Percentiles rank a stretch among this genome's conserved stretches.
These are phyloP conservation scores for Farysia itapuensis DNA, from an alignment of 1,284 basidiomycete species.

Conservation along the genomic window DNA sequence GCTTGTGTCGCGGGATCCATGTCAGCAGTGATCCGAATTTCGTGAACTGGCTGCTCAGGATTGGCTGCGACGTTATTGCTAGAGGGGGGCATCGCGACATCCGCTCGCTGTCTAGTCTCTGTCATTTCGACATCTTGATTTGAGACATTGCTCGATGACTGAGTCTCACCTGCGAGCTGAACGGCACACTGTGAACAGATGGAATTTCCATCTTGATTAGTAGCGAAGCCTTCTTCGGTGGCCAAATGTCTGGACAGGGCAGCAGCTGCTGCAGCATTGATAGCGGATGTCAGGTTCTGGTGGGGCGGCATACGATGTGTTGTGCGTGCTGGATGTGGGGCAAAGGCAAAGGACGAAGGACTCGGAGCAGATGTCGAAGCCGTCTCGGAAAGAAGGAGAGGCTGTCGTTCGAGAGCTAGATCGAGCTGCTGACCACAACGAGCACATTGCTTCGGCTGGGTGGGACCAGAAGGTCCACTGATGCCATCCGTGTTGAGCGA, in stretches of 20 bases:
- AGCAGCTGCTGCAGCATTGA: conserved; percentile 31
- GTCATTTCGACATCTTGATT: background rate
- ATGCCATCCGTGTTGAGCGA: background rate
- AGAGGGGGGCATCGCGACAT: too few relatives aligned
- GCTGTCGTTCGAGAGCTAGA: conserved; percentile 11
- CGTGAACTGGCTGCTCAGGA: too few relatives aligned
- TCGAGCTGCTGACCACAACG: conserved; percentile 33
- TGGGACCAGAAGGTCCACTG: background rate
- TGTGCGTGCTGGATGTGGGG: conserved; percentile 26
- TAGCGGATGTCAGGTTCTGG: conserved; percentile 32
- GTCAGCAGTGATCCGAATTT: too few relatives aligned
- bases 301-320: conserved; percentile 25
- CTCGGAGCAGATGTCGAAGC: conserved; percentile 30
- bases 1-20: too few relatives aligned
- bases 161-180: conserved; percentile 5
- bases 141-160: background rate
- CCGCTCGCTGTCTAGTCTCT: too few relatives aligned
- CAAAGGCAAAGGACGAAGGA: conserved; percentile 35
- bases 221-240: conserved; percentile 7
- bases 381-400: conserved; percentile 5
- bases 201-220: conserved; percentile 21
- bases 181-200: conserved; percentile 25
- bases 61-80: too few relatives aligned
- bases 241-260: conserved; percentile 29
- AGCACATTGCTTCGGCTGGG: conserved; percentile 31